Conservation (phyloP, 1,284 basidiomycete genomes). For the Ceratobasidium sp. region DNA sequence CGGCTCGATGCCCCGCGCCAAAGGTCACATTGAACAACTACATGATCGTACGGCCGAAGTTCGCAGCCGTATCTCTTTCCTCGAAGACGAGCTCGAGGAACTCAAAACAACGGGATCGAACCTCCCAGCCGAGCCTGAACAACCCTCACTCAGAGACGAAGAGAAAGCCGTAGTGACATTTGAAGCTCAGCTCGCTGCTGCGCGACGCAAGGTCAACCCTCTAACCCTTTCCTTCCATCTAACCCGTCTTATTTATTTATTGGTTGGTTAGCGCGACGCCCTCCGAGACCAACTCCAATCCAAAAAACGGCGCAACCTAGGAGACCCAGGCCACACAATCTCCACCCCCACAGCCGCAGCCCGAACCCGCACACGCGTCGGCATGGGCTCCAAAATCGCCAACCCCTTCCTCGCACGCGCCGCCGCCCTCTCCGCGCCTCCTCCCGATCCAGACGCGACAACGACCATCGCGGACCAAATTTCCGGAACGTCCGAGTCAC, state of each 20-base stretch:
- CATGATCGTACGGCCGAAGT: constrained; percentile 23
- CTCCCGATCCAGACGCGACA: constrained; percentile 31
- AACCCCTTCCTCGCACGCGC: constrained; percentile 26
- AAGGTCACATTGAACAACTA: constrained; percentile 22
- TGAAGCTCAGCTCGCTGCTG: constrained; percentile 26
- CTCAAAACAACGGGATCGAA: constrained; percentile 10
- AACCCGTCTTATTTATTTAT: background rate
- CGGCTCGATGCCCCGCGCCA: constrained; percentile 36
- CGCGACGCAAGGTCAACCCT: constrained; percentile 3
- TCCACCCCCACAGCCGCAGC: constrained; percentile 33
- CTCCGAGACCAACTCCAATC: constrained; percentile 28
- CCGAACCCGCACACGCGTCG: constrained; percentile 30
- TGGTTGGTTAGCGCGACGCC: constrained; percentile 13
- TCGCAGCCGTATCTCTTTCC: constrained; percentile 24
- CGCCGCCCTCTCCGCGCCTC: background rate
- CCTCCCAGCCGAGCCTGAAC: constrained; percentile 3
- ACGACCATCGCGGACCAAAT: constrained; percentile 27
- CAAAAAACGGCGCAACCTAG: constrained; percentile 21
- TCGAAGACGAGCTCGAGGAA: constrained; percentile 38
- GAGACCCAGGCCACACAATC: constrained; percentile 1
- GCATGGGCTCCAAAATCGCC: constrained; percentile 14
- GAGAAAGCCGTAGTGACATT: constrained; percentile 18
- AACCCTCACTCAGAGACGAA: constrained; percentile 27
- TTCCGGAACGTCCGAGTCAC: background rate
- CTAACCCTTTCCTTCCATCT: background rate